Evolutionary conservation across 495 filamentous ascomycete genomes (phyloP), one percentile per base, ranked within the genome.

Genomic region (Aspergillus taichungensis): DNA sequence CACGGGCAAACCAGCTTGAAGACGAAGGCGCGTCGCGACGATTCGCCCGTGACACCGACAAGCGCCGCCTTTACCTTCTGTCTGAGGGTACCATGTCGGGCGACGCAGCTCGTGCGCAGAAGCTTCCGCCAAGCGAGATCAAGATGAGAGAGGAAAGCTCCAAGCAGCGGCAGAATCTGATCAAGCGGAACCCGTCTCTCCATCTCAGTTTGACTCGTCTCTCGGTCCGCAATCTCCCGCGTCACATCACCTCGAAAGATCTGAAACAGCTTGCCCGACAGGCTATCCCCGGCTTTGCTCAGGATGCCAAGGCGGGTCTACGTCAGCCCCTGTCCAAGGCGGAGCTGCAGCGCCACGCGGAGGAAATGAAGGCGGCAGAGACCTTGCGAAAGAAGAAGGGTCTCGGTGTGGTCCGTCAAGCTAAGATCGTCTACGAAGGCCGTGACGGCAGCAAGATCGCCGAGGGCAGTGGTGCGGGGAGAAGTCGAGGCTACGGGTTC

Each of bases 401-500:
- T n/a, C 87, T 85, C 51, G 94, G 94, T 42, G 78, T 99, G 12
- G 91, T 97, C n/a, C 83, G 78, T 52, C 92, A 99, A 64, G 85
- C 92, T 29, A 99, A 94, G 68, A 77, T 97, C 46, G 83, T 96
- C 18, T 95, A 90, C 57, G 92, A 99, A 68, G 83, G 83, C 10
- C 73, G 71, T 13, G 79, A 89, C 53, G 89, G 90, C 13, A 76
- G 76, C 47, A 96, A 95, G 69, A 77, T 94, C 7, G 59, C 71
- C 3, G 87, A 94, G 61, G 67, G 73, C 36, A 75, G 62, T 46
- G 84, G 85, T 4, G 87, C 79, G 13, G 88, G 92, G 32, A 76
- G 88, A 57, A 88, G 83, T 51, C 73, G 90, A 56, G 94, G 92
- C 14, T 99, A 99, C 61, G 92, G 94, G 8, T 99, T 99, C 65